Percentiles rank a stretch among this genome's conserved stretches.
Conservation (phyloP, 2,329 filamentous ascomycete genomes). For the Epichloe coenophiala region DNA sequence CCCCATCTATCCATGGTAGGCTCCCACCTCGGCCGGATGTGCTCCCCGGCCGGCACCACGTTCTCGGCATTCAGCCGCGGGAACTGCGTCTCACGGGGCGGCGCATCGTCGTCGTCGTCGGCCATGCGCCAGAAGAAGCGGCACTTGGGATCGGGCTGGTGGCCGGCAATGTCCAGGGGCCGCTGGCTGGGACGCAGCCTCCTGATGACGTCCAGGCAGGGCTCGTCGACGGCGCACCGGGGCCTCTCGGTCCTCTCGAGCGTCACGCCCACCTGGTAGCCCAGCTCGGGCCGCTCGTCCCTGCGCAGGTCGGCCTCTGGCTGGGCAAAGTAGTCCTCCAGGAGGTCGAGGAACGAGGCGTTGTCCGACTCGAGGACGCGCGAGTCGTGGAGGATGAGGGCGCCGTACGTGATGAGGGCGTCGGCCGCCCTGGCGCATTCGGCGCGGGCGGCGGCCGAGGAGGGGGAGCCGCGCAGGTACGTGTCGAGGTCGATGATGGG, state of each 20-base stretch:
- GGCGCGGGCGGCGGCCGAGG: slow-evolving; percentile 29
- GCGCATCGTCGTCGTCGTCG: no score
- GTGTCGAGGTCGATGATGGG: slow-evolving; percentile 46
- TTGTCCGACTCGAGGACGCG: slow-evolving; percentile 44
- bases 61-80: slow-evolving; percentile 42
- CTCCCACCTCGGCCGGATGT: slow-evolving; percentile 37
- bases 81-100: slow-evolving; percentile 35
- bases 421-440: slow-evolving; percentile 41
- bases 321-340: slow-evolving; percentile 53
- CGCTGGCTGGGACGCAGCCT: slow-evolving; percentile 40
- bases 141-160: slow-evolving; percentile 47
- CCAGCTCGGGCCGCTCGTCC: slow-evolving; percentile 44
- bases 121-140: slow-evolving; percentile 51
- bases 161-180: slow-evolving; percentile 43
- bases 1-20: slow-evolving; percentile 45
- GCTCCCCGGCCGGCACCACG: slow-evolving; percentile 35
- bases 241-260: slow-evolving; percentile 51
- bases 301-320: slow-evolving; percentile 29
- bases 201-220: slow-evolving; percentile 42
- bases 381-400: slow-evolving; percentile 45
- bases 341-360: slow-evolving; percentile 42
- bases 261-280: slow-evolving; percentile 49
- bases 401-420: slow-evolving; percentile 46
- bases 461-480: slow-evolving; percentile 31
- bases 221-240: slow-evolving; percentile 49